These are phyloP conservation scores for Blumeria graminis DNA, from an alignment of 2,329 filamentous ascomycete genomes.

Conservation along the genomic window DNA sequence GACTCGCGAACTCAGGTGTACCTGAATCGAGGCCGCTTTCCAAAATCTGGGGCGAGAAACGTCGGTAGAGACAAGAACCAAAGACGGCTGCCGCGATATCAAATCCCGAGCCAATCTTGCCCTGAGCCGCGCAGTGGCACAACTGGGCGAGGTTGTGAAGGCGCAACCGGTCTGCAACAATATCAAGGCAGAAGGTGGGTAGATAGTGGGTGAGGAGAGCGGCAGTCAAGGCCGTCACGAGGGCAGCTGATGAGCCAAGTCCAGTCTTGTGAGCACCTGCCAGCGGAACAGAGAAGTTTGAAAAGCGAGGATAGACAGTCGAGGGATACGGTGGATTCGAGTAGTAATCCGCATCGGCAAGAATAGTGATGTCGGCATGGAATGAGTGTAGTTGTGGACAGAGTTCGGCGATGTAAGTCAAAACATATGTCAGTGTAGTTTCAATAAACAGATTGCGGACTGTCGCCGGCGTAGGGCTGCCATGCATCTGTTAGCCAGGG, in stretches of 20 bases:
- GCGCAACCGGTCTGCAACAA: constrained; percentile 27
- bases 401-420: constrained; percentile 45
- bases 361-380: constrained; percentile 55
- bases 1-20: constrained; percentile 36
- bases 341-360: constrained; percentile 95
- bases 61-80: constrained; percentile 70
- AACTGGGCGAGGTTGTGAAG: constrained; percentile 89
- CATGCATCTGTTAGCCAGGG: too few relatives aligned
- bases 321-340: constrained; percentile 32
- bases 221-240: constrained; percentile 70
- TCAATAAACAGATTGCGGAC: constrained; percentile 71
- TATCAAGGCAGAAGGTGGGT: constrained; percentile 32
- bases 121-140: constrained; percentile 84
- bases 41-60: constrained; percentile 69
- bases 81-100: constrained; percentile 86
- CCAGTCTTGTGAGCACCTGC: constrained; percentile 78
- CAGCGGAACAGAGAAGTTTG: constrained; percentile 53
- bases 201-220: constrained; percentile 58
- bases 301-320: constrained; percentile 29
- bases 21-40: constrained; percentile 41
- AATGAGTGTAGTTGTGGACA: constrained; percentile 18
- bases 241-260: constrained; percentile 76
- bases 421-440: constrained; percentile 64
- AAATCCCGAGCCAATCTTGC: constrained; percentile 88
- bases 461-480: constrained; percentile 15